phyloP scores from a whole-genome alignment of 2,329 filamentous ascomycete species.

The Drechslera avenae region DNA sequence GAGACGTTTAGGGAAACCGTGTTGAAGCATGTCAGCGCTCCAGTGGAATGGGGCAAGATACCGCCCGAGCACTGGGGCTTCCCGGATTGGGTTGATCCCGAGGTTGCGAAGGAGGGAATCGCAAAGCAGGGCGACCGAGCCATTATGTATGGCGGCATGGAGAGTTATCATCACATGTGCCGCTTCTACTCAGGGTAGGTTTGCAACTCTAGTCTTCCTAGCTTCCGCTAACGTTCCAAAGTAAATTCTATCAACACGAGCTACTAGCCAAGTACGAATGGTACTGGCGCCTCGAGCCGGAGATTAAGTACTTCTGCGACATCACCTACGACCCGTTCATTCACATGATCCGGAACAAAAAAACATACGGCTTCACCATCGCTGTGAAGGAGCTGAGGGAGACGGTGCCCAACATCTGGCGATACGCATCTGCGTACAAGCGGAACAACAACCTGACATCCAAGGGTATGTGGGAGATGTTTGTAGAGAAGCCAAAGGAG shows the following conservation, averaged over 20 bases:
- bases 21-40: constrained; percentile 83
- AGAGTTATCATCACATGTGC: constrained; percentile 99
- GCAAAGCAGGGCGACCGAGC: constrained; percentile 94
- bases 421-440: constrained; percentile 98
- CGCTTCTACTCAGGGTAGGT: constrained; percentile 94
- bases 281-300: constrained; percentile 99
- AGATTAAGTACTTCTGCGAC: constrained; percentile 99
- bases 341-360: constrained; percentile 91
- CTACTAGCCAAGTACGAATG: constrained; percentile 96
- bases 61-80: constrained; percentile 92
- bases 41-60: constrained; percentile 94
- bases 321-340: constrained; percentile 99
- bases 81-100: constrained; percentile 93
- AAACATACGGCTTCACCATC: constrained; percentile 98
- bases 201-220: background rate
- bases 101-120: constrained; percentile 94
- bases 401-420: constrained; percentile 97
- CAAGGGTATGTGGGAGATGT: constrained; percentile 98
- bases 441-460: constrained; percentile 87
- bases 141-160: constrained; percentile 99
- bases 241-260: constrained; percentile 97
- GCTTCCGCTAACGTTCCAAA: constrained; percentile 39
- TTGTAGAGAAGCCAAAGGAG: constrained; percentile 76
- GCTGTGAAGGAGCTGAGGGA: constrained; percentile 97
- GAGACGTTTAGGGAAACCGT: constrained; percentile 88